Conservation (phyloP, 345 rosid genomes). For the Diplotaxis tenuifolia region DNA sequence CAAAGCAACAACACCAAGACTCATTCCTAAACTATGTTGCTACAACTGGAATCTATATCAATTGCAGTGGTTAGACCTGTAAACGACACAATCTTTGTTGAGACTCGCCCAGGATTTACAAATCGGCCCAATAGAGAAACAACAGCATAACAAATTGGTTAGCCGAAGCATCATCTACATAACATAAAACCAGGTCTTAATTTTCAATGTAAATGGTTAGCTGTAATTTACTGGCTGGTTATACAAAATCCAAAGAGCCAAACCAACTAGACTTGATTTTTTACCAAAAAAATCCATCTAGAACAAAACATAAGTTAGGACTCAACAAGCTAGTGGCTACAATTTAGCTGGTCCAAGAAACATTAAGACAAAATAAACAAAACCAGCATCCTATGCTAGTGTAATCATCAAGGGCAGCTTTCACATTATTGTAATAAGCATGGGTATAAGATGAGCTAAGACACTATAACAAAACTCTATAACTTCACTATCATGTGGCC, state of each 20-base stretch:
- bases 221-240: neutral
- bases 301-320: neutral
- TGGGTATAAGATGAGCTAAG: neutral
- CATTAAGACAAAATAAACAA: slow-evolving; percentile 19
- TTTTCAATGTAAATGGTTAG: neutral
- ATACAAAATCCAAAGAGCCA: neutral
- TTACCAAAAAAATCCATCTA: neutral
- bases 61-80: neutral
- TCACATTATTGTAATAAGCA: slow-evolving; percentile 19
- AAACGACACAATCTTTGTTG: slow-evolving; percentile 1
- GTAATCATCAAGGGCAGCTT: neutral
- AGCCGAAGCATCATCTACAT: neutral
- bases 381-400: slow-evolving; percentile 23
- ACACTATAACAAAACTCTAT: no score
- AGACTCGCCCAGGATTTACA: neutral
- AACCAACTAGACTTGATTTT: neutral
- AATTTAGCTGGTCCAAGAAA: neutral
- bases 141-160: neutral
- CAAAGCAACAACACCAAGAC: neutral
- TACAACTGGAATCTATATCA: neutral
- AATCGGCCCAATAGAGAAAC: neutral
- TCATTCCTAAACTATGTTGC: neutral
- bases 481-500: no score
- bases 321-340: slow-evolving; percentile 12
- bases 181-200: neutral